Conservation (phyloP, 2,329 filamentous ascomycete genomes). For the Hymenoscyphus fraxineus region DNA sequence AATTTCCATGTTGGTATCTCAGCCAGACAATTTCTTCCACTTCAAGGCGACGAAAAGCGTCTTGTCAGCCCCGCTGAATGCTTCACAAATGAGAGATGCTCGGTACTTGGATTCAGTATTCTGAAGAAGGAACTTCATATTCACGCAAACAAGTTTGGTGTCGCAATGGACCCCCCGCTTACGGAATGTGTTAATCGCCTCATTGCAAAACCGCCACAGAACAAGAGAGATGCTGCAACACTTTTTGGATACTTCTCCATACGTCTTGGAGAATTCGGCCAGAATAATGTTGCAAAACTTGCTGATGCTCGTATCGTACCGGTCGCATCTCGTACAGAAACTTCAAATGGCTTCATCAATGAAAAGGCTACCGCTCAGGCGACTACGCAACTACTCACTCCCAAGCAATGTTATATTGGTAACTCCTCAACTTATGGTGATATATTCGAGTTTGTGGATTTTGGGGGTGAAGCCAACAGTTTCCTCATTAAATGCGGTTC, state of each 20-base stretch:
- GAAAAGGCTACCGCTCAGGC: conserved; percentile 40
- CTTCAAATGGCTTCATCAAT: conserved; percentile 26
- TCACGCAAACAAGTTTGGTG: conserved; percentile 82
- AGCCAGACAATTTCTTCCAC: conserved; percentile 63
- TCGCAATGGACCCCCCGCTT: conserved; percentile 77
- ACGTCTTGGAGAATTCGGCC: conserved; percentile 69
- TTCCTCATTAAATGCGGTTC: conserved; percentile 88
- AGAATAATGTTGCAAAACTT: conserved; percentile 56
- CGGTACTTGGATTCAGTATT: conserved; percentile 76
- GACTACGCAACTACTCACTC: conserved; percentile 55
- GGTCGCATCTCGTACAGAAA: conserved; percentile 41
- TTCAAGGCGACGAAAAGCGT: conserved; percentile 61
- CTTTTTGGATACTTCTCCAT: conserved; percentile 82
- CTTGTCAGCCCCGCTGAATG: conserved; percentile 73
- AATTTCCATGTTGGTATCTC: conserved; percentile 55
- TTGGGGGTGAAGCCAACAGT: conserved; percentile 79
- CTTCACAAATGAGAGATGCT: conserved; percentile 74
- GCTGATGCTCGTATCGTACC: conserved; percentile 69
- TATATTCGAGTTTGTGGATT: conserved; percentile 97
- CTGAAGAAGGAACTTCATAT: conserved; percentile 70
- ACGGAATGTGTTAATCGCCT: conserved; percentile 71
- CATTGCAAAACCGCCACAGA: conserved; percentile 66
- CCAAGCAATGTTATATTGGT: conserved; percentile 77
- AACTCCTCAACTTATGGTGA: conserved; percentile 67
- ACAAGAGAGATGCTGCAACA: conserved; percentile 60